Conservation (phyloP, 176 grass and related monocot species). For the Oropetium thomaeum region DNA sequence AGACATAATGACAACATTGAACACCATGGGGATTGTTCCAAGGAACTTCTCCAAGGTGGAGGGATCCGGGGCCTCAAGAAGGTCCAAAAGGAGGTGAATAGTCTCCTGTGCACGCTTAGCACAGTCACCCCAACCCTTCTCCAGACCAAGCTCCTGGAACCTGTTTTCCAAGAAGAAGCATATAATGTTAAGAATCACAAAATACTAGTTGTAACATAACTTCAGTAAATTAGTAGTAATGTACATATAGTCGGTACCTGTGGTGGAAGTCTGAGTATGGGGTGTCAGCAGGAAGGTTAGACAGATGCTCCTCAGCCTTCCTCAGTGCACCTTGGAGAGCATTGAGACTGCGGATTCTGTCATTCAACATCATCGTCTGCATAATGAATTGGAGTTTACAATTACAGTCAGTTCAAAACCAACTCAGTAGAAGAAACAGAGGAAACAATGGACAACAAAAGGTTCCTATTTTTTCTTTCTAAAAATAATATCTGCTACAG, state of each 20-base stretch:
- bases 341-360: conserved; percentile 91
- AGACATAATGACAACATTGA: conserved; percentile 95
- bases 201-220: background rate
- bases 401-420: background rate
- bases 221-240: background rate
- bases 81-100: conserved; percentile 94
- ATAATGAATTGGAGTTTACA: conserved; percentile 17
- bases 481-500: background rate
- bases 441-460: background rate
- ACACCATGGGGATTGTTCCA: conserved; percentile 92
- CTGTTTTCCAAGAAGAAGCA: conserved; percentile 38
- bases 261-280: conserved; percentile 85
- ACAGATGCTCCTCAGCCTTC: conserved; percentile 91
- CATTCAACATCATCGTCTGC: conserved; percentile 98
- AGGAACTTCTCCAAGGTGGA: conserved; percentile 93
- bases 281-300: conserved; percentile 59
- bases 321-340: conserved; percentile 79
- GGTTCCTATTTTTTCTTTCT: background rate
- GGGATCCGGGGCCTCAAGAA: conserved; percentile 95
- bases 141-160: conserved; percentile 96
- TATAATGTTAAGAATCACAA: conserved; percentile 1
- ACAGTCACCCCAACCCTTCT: conserved; percentile 97
- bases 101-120: conserved; percentile 72
- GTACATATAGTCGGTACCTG: conserved; percentile 44
- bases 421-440: background rate